Conservation (phyloP, 371 early-diverging fungal species). For the Fennellomyces sp. region DNA sequence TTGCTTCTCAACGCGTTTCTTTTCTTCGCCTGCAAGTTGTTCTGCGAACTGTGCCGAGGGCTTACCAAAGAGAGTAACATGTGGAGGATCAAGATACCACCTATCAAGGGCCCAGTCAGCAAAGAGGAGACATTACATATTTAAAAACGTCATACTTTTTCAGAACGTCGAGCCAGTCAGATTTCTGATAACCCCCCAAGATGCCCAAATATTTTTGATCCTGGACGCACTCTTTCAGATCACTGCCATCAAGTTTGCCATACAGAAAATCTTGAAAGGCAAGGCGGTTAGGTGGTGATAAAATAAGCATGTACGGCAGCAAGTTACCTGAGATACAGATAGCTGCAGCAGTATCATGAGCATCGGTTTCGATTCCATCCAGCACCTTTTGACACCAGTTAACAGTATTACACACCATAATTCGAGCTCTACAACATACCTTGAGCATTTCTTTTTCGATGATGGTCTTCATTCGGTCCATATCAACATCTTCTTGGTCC, state of each 20-base stretch:
- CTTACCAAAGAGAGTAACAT: constrained; percentile 57
- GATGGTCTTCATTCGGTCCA: constrained; percentile 63
- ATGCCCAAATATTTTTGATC: constrained; percentile 53
- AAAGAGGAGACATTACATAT: not conserved
- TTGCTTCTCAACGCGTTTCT: constrained; percentile 58
- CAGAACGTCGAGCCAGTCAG: constrained; percentile 57
- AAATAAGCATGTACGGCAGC: too few relatives aligned
- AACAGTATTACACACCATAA: not conserved
- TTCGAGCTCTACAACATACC: constrained; percentile 22
- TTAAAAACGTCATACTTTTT: constrained; percentile 42
- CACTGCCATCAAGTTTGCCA: constrained; percentile 57
- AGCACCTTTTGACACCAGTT: constrained; percentile 20
- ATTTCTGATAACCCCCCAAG: constrained; percentile 45
- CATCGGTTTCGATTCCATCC: constrained; percentile 49
- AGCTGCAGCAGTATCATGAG: constrained; percentile 48
- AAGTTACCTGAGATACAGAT: constrained; percentile 38
- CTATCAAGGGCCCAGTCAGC: constrained; percentile 17
- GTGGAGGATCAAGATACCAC: constrained; percentile 59
- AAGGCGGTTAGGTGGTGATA: not conserved
- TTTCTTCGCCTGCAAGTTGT: constrained; percentile 57
- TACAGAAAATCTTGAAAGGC: constrained; percentile 56
- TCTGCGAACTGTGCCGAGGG: constrained; percentile 68
- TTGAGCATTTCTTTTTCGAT: constrained; percentile 64
- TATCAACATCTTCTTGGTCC: constrained; percentile 62
- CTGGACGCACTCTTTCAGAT: constrained; percentile 50